Conservation (phyloP, 495 filamentous ascomycete genomes). For the Penicillium antarcticum region DNA sequence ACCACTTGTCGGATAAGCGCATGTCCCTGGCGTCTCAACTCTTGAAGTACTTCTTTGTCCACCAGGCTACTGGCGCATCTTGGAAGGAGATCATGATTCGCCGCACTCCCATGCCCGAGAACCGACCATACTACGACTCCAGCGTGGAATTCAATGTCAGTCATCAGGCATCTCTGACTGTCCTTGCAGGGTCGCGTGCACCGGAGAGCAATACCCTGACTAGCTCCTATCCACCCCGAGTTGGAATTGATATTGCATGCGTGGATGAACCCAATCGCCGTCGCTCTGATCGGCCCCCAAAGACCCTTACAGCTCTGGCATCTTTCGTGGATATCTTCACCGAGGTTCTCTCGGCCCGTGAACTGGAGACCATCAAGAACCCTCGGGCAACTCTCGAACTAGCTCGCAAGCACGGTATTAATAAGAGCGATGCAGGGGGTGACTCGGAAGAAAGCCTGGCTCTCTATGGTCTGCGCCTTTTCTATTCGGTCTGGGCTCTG, state of each 20-base stretch:
- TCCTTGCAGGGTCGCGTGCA: slow-evolving; percentile 48
- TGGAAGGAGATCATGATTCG: slow-evolving; percentile 62
- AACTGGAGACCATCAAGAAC: slow-evolving; percentile 57
- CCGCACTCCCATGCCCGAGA: slow-evolving; percentile 60
- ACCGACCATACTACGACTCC: slow-evolving; percentile 56
- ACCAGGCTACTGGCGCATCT: slow-evolving; percentile 56
- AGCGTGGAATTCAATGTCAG: slow-evolving; percentile 80
- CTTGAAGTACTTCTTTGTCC: slow-evolving; percentile 73
- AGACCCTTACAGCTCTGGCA: slow-evolving; percentile 52
- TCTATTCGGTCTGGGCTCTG: slow-evolving; percentile 86
- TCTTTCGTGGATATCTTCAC: slow-evolving; percentile 73
- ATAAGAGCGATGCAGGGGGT: slow-evolving; percentile 22
- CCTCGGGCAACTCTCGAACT: slow-evolving; percentile 24
- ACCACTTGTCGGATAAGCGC: slow-evolving; percentile 39
- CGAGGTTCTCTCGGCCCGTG: slow-evolving; percentile 67
- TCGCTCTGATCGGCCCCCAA: slow-evolving; percentile 23
- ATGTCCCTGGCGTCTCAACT: slow-evolving; percentile 69
- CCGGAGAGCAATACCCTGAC: slow-evolving; percentile 13
- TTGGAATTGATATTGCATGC: slow-evolving; percentile 75
- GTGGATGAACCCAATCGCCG: slow-evolving; percentile 60
- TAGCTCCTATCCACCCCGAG: slow-evolving; percentile 17
- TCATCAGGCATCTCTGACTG: slow-evolving; percentile 80
- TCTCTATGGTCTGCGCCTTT: slow-evolving; percentile 63
- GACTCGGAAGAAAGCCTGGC: slow-evolving; percentile 36
- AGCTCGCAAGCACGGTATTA: slow-evolving; percentile 22